Evolutionary conservation across 176 grass and related monocot species (phyloP).

Genomic region (Puya raimondii): DNA sequence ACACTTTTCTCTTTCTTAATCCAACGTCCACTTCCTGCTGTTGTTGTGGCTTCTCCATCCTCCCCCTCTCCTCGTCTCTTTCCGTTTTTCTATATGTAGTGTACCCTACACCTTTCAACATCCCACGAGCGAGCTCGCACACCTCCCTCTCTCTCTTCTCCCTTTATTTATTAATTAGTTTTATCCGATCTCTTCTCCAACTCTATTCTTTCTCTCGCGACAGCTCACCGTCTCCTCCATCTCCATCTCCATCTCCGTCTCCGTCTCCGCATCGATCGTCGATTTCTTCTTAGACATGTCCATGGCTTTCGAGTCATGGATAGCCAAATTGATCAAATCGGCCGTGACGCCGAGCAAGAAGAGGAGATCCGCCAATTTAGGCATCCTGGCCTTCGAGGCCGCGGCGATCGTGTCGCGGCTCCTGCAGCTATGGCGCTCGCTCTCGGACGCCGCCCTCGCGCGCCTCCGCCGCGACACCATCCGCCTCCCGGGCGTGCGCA

Average conservation of each 20-base stretch:
- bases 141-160: too few species aligned
- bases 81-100: too few species aligned
- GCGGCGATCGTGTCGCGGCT: constrained; percentile 66
- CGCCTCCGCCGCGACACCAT: constrained; percentile 48
- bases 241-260: too few species aligned
- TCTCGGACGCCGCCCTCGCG: constrained; percentile 47
- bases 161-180: too few species aligned
- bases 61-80: too few species aligned
- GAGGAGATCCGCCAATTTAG: constrained; percentile 23
- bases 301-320: constrained; percentile 78
- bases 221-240: constrained; percentile 1
- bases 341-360: background rate
- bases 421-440: constrained; percentile 48
- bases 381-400: constrained; percentile 78
- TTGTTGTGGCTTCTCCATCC: too few species aligned
- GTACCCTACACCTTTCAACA: too few species aligned
- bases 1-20: too few species aligned
- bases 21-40: too few species aligned
- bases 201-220: constrained; percentile 10
- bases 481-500: constrained; percentile 45
- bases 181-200: too few species aligned
- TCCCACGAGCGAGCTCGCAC: too few species aligned
- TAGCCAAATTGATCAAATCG: constrained; percentile 40
- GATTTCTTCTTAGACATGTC: background rate
- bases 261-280: background rate